Conservation (phyloP, 1,284 basidiomycete species). For the Microbotryum lychnidis-dioicae region DNA sequence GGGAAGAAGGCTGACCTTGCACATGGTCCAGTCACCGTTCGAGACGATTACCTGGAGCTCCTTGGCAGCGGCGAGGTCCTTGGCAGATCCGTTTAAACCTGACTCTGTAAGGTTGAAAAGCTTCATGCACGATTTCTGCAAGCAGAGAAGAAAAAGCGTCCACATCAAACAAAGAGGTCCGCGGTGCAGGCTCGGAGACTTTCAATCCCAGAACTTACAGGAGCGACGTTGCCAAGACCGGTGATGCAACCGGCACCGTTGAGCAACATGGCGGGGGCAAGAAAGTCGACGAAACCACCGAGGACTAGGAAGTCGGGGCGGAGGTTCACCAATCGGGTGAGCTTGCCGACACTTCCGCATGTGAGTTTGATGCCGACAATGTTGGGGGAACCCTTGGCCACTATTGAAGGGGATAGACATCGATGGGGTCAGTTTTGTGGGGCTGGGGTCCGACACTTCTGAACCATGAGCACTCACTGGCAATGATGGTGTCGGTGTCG, state of each 20-base stretch:
- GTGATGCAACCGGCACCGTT: constrained; percentile 27
- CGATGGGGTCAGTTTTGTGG: background rate
- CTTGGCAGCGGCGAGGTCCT: constrained; percentile 1
- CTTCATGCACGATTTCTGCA: constrained; percentile 24
- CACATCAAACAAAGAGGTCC: background rate
- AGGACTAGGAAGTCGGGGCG: constrained; percentile 27
- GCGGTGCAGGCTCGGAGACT: background rate
- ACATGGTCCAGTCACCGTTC: constrained; percentile 18
- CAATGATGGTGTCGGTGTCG: constrained; percentile 67
- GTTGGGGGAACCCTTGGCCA: constrained; percentile 15
- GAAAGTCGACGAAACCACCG: constrained; percentile 32
- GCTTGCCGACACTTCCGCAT: constrained; percentile 26
- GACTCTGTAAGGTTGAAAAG: constrained; percentile 20
- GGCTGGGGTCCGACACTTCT: background rate
- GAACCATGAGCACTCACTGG: constrained; percentile 26
- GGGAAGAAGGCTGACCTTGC: constrained; percentile 2
- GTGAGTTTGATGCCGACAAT: constrained; percentile 30
- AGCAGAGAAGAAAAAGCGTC: background rate
- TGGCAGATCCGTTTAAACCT: constrained; percentile 11
- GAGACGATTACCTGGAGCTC: constrained; percentile 20
- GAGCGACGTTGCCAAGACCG: constrained; percentile 21
- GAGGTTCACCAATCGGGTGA: constrained; percentile 21
- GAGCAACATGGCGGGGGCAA: constrained; percentile 16
- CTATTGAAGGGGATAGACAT: background rate
- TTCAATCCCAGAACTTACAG: constrained; percentile 5